Evolutionary conservation across 192 early-diverging fungal genomes (phyloP), one percentile per base, ranked within the genome.

Genomic region (Phycomyces blakesleeanus): DNA sequence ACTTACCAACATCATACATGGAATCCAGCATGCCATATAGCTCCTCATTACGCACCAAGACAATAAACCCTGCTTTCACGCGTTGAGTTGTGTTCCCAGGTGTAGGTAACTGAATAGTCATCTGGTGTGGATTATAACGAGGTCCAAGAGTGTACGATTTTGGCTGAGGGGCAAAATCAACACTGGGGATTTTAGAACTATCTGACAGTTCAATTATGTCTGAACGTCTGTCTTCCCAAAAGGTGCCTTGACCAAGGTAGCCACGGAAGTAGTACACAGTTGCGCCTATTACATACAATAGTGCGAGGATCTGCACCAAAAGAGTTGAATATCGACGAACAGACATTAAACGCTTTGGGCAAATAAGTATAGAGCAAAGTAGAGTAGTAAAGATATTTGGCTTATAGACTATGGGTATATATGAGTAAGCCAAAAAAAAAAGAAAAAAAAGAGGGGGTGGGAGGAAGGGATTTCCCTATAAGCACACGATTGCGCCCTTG

Each of bases 1-100:
- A n/a, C 47, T 61, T 57, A 65, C 63, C 91, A 25, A 94, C 66
- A 59, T 91, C 82, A 50, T 73, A 75, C 68, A 94, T 79, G 0
- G 89, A 72, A 15, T 69, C 59, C 0, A 74, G 57, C 58, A 90
- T 75, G 7, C 78, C 85, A 22, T 77, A 57, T 41, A 90, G 55
- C 55, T 94, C 92, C 5, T 61, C 61, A 38, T 94, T 90, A 21
- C 88, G 76, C 29, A 90, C 86, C 22, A 94, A 78, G 40, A 93
- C 61, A 29, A 69, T 55, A 54, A 63, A 69, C 3, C 61, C 61
- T 20, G 68, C 68, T 27, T 54, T 54, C 5, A 63, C 61, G 40
- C 53, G 24, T 21, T 52, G 18, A 12, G 66, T 68, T 9, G 39
- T 26, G 22, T 68, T 68, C 18, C 34, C 38, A 11, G 63, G 41